Conservation (phyloP, 2,329 filamentous ascomycete genomes). For the Zymoseptoria pseudotritici region DNA sequence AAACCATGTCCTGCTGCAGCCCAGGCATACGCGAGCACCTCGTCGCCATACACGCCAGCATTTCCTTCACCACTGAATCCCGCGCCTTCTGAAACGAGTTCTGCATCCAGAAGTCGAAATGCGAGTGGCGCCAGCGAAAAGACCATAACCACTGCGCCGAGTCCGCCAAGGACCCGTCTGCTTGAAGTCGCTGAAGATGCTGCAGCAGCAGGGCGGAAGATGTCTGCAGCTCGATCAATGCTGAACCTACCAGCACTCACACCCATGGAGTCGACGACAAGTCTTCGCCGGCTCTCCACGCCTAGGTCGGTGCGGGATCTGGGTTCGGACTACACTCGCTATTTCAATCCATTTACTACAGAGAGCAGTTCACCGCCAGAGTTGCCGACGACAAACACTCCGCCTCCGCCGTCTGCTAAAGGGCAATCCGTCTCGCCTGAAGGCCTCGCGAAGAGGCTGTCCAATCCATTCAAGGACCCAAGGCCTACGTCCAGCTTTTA, state of each 20-base stretch:
- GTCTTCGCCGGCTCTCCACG: constrained; percentile 21
- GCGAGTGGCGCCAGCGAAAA: constrained; percentile 15
- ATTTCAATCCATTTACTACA: constrained; percentile 33
- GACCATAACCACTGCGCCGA: constrained; percentile 2
- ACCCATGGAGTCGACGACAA: constrained; percentile 22
- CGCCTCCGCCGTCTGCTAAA: constrained; percentile 18
- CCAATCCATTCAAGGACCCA: constrained; percentile 29
- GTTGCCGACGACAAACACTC: constrained; percentile 18
- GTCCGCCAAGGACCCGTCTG: not conserved
- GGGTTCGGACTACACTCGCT: constrained; percentile 32
- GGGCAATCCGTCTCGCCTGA: constrained; percentile 14
- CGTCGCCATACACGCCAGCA: constrained; percentile 12
- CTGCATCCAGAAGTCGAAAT: constrained; percentile 9
- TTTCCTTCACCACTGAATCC: constrained; percentile 16
- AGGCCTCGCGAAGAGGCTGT: constrained; percentile 24
- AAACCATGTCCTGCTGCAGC: not conserved
- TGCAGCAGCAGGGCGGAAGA: constrained; percentile 1
- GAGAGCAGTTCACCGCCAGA: constrained; percentile 29
- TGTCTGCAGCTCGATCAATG: constrained; percentile 8
- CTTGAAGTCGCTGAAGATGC: not conserved
- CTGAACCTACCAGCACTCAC: constrained; percentile 15
- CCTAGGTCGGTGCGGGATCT: constrained; percentile 31
- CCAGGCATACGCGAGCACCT: constrained; percentile 3
- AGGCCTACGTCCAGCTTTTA: constrained; percentile 23
- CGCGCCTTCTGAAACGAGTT: constrained; percentile 12